These are phyloP conservation scores for Talaromyces pinophilus DNA, from an alignment of 2,329 filamentous ascomycete species.

Conservation along the genomic window DNA sequence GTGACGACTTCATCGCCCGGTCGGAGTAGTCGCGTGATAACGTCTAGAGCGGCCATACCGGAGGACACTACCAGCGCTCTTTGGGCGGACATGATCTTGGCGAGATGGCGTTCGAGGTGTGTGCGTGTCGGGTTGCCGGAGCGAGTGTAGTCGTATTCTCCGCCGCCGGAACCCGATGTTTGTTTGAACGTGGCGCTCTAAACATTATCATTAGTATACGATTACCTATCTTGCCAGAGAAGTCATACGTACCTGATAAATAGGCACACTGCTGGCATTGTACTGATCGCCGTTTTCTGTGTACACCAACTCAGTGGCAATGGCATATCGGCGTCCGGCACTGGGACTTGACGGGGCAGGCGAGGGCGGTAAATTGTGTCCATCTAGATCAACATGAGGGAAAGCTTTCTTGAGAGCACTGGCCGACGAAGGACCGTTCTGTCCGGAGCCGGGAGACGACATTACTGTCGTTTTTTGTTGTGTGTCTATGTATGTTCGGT, in stretches of 20 bases:
- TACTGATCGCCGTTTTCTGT: conserved; percentile 97
- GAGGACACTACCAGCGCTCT: conserved; percentile 91
- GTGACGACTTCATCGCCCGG: conserved; percentile 97
- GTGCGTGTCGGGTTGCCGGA: conserved; percentile 96
- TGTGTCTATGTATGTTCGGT: background rate
- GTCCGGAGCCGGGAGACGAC: conserved; percentile 40
- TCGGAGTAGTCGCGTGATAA: conserved; percentile 85
- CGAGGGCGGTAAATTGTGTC: conserved; percentile 83
- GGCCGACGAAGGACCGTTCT: conserved; percentile 21
- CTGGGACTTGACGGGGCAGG: conserved; percentile 89
- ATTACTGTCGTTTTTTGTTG: conserved; percentile 31
- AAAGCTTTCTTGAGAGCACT: conserved; percentile 53
- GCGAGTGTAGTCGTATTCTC: conserved; percentile 97
- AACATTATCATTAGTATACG: background rate
- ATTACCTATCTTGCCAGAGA: background rate
- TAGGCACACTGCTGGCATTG: conserved; percentile 91
- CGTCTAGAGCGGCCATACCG: conserved; percentile 95
- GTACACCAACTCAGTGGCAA: conserved; percentile 95
- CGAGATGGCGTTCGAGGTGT: conserved; percentile 91
- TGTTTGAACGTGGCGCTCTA: conserved; percentile 97
- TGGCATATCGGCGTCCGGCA: conserved; percentile 82
- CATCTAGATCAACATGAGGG: conserved; percentile 72
- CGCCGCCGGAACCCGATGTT: conserved; percentile 72
- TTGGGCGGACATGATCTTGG: conserved; percentile 97
- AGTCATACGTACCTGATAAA: conserved; percentile 69